Evolutionary conservation across 345 rosid species (phyloP), one percentile per base, ranked within the genome.

Genomic region (Dimocarpus longan): DNA sequence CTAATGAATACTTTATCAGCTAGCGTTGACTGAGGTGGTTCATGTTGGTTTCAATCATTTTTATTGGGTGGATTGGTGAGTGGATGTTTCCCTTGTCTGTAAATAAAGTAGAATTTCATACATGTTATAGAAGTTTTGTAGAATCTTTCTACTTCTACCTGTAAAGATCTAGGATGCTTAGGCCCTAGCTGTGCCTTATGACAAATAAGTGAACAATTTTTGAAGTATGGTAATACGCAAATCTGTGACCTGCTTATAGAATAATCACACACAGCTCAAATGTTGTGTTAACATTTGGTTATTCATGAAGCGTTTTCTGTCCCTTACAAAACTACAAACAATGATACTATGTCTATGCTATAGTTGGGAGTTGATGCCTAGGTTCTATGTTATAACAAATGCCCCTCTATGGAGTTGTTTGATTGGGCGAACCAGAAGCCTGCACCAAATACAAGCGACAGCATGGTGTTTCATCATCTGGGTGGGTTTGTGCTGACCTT

Each of bases 381-480:
- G 71, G 73, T 73, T 73, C 81, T 80, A 73, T 73, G 40, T 52
- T 70, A 73, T 70, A 60, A 22, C 84, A 80, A 71, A 59, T 64
- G 65, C 37, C 80, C 50, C 80, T 79, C 78, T 81, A 80, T 28
- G 87, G 76, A 37, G 71, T 69, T 68, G 76, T 82, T 83, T 88
- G 85, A 79, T 71, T 86, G 5, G 93, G 96, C 66, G 95, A 86
- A 81, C 97, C 91, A 28, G 92, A 92, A 80, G 99, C 96, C 88
- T 89, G 89, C 78, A 95, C 98, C 89, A 95, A 87, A 84, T 95
- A 93, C 90, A 95, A 84, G 66, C 98, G 93, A 75, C 94, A 85
- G 75, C 99, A 95, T 10, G 99, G 99, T 75, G 87, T 91, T 82
- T 98, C 99, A 82, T 95, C 90, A 69, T 95, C 97, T 63, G 97